Evolutionary conservation across 768 basidiomycete species (phyloP).

Genomic region (Trametes cubensis): DNA sequence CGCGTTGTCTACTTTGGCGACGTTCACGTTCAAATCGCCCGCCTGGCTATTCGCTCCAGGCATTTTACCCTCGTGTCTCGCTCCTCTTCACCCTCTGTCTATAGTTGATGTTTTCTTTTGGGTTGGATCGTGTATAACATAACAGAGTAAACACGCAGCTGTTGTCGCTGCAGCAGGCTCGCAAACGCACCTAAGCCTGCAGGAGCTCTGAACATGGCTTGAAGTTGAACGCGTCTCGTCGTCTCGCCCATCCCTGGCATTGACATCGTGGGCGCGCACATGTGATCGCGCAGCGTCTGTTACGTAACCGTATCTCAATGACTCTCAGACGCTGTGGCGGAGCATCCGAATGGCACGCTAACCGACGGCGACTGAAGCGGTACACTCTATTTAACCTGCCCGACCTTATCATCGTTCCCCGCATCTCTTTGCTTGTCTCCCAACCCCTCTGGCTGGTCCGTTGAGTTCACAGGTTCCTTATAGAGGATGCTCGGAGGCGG

Average conservation of each 20-base stretch:
- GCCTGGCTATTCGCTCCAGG: not conserved
- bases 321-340: not conserved
- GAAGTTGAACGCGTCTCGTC: not conserved
- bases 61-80: conserved; percentile 5
- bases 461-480: no score
- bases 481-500: not conserved
- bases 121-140: conserved; percentile 15
- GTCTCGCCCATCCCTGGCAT: no score
- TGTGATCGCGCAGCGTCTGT: conserved; percentile 3
- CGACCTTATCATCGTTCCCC: not conserved
- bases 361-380: not conserved
- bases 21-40: not conserved
- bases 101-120: not conserved
- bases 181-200: not conserved
- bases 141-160: not conserved
- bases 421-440: not conserved
- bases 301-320: not conserved
- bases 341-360: not conserved
- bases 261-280: not conserved
- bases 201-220: not conserved
- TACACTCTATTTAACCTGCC: not conserved
- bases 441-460: not conserved
- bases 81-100: not conserved
- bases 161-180: not conserved
- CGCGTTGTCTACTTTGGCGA: not conserved